Base-by-base conservation (phyloP, 371 early-diverging fungal species). In the Mucor lusitanicus region DNA sequence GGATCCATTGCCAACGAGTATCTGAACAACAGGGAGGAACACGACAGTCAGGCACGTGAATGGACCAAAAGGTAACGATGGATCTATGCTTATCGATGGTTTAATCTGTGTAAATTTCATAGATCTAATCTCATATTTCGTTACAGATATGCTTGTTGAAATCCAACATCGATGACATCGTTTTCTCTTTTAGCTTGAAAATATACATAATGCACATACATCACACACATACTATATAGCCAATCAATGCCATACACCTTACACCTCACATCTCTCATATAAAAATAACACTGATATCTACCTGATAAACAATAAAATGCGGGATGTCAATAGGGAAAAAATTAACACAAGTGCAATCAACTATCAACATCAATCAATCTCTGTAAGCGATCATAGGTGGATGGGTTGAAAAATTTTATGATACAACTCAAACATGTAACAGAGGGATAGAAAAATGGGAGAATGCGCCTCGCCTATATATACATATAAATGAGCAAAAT, bases 1-100 rank as follows among this genome's bases (percentile, higher is more conserved):
- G 93, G 91, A 21, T 88, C 86, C 70, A 97, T 97, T 78, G 97
- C 98, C n/a, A 87, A 93, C 61, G 94, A 97, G 80, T 96, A 94
- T 64, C 69, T 97, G 73, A 86, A 81, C 65, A 90, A 95, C 63
- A 87, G 95, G 30, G 92, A 91, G 66, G 92, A 93, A 72, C 97
- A 98, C 69, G 97, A 98, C 68, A 83, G 87, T 44, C 89, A 87
- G n/a, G 98, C 97, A 37, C 86, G 90, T 63, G 97, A 97, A 72
- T 98, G 96, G 96, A 94, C 97, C 56, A 89, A 87, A 75, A 84
- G 93, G 85, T 94, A 70, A 42, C 19, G 4, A 39, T 64, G 57
- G 8, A 35, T 19, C n/a, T 58, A 58, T 25, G 48, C 44, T 40
- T 59, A 59, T 37, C 37, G 39, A 23, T 40, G 39, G 37, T 59